phyloP scores from a whole-genome alignment of 352 stramenopile species.

The Globisporangium emineosum region DNA sequence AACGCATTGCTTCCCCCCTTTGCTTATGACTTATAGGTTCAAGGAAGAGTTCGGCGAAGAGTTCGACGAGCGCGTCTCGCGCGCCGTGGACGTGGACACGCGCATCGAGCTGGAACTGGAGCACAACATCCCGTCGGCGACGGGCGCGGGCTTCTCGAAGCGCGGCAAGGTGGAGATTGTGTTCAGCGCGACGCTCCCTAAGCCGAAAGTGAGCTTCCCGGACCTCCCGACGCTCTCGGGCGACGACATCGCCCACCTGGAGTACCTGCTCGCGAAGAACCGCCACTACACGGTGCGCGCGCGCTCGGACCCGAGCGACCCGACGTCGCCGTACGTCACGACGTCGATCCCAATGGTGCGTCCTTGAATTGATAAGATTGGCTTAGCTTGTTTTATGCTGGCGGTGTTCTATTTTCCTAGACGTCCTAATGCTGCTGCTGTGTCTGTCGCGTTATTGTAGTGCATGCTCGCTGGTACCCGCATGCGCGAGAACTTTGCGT shows the following conservation, averaged over 20 bases:
- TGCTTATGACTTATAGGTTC: constrained; percentile 48
- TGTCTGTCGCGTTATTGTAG: constrained; percentile 13
- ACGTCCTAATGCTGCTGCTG: neutral
- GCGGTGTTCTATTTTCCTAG: neutral
- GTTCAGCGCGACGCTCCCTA: constrained; percentile 39
- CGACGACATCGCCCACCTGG: constrained; percentile 44
- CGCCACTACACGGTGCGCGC: constrained; percentile 69
- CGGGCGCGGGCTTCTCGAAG: constrained; percentile 29
- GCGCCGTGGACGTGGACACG: constrained; percentile 35
- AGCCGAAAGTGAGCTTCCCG: constrained; percentile 64
- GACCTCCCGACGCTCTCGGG: constrained; percentile 39
- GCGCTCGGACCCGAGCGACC: constrained; percentile 53
- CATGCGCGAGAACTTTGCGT: constrained; percentile 78
- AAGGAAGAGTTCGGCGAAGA: constrained; percentile 68
- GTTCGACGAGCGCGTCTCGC: constrained; percentile 41
- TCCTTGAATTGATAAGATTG: neutral
- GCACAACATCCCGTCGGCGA: constrained; percentile 45
- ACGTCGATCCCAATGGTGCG: constrained; percentile 69
- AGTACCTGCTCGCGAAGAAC: constrained; percentile 41
- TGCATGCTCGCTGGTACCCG: constrained; percentile 72
- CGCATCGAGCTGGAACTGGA: constrained; percentile 62
- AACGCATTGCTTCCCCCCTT: neutral
- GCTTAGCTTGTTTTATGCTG: neutral
- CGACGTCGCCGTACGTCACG: constrained; percentile 64
- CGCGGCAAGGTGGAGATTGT: constrained; percentile 67